Conservation (phyloP, 2,329 filamentous ascomycete genomes). For the Berkeleyomyces basicola region DNA sequence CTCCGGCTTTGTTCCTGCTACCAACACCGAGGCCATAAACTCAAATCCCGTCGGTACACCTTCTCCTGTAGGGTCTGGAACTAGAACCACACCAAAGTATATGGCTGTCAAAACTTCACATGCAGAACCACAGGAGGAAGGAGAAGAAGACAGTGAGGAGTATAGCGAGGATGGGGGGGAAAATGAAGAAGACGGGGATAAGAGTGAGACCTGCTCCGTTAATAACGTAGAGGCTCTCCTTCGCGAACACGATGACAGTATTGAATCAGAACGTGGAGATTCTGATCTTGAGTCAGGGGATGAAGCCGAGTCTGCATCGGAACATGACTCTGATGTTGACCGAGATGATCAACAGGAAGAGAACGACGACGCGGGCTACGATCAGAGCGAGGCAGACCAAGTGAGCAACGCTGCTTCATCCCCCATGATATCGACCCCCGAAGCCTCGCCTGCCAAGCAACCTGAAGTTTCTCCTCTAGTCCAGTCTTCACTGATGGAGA, state of each 20-base stretch:
- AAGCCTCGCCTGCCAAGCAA: background rate
- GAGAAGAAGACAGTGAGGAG: background rate
- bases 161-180: slow-evolving; percentile 12
- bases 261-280: background rate
- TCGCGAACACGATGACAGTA: background rate
- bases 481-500: background rate
- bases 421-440: background rate
- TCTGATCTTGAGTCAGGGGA: background rate
- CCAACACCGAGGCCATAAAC: background rate
- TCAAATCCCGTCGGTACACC: background rate
- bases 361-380: background rate
- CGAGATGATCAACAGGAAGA: background rate
- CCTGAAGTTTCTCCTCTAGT: background rate
- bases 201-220: too few species aligned
- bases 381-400: background rate
- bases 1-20: background rate
- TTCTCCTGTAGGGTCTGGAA: background rate
- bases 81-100: background rate
- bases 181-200: slow-evolving; percentile 4
- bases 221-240: background rate
- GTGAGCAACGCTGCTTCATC: background rate
- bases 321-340: background rate
- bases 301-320: background rate
- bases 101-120: background rate
- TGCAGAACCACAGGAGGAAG: background rate